Percentiles rank a stretch among this genome's conserved stretches.
Conservation (phyloP, 305 asterid species). For the Fraxinus sp. region DNA sequence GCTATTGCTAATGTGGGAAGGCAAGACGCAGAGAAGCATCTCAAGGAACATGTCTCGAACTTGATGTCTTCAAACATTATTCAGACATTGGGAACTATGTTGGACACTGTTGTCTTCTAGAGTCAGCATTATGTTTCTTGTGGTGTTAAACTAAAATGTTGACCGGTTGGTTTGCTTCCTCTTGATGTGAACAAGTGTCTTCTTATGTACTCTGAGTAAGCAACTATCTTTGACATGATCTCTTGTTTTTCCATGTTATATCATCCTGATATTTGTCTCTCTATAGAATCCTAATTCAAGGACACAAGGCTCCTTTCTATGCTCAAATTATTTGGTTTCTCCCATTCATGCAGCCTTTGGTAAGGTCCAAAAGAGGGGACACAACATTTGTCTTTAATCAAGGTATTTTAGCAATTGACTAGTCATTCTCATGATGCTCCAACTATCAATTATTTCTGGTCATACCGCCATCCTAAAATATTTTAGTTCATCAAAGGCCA, state of each 20-base stretch:
- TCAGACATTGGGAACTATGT: constrained; percentile 90
- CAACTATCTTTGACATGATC: background rate
- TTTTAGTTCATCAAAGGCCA: background rate
- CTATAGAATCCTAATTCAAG: background rate
- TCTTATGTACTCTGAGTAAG: background rate
- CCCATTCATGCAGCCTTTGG: background rate
- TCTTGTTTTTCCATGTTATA: constrained; percentile 1
- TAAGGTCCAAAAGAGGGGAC: background rate
- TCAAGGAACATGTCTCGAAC: constrained; percentile 86
- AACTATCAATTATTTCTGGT: background rate
- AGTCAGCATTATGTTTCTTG: background rate
- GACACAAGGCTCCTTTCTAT: background rate
- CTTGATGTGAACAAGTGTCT: background rate
- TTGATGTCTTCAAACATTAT: constrained; percentile 94
- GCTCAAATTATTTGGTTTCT: background rate
- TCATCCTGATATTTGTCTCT: constrained; percentile 15
- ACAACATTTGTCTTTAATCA: background rate
- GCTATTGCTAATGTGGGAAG: constrained; percentile 96
- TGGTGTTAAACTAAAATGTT: background rate
- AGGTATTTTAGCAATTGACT: background rate
- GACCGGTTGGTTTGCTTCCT: background rate
- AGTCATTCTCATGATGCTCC: background rate
- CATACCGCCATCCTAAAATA: background rate
- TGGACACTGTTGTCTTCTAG: constrained; percentile 89
- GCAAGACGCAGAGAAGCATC: constrained; percentile 96